Base-by-base conservation (phyloP, 2,329 filamentous ascomycete species). In the Xylaria polymorpha region DNA sequence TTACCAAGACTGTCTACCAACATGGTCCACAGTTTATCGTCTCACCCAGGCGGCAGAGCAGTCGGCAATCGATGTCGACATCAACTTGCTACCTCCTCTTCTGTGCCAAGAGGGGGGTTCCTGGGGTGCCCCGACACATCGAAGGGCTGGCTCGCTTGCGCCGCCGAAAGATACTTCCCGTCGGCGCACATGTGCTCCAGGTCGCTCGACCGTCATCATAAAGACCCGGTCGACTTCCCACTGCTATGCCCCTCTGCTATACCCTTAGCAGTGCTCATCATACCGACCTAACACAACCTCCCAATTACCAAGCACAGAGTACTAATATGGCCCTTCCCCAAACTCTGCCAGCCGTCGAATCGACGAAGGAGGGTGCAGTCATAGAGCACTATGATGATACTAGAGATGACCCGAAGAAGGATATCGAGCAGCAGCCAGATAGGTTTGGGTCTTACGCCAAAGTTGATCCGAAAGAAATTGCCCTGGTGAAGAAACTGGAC, bases 401-500 rank as follows among this genome's bases (percentile, higher is more conserved):
- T 22, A 46, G 25, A 62, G 66, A 66, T 22, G 61, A 57, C 32
- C 43, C 25, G 18, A 67, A 65, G 50, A 64, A 68, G 25, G 60
- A 56, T 9, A 48, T 41, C 32, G 63, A 61, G n/a, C 58, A 61
- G n/a, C 58, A 74, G 44, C 67, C 71, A 20, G 79, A 81, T 67
- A 78, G 78, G 67, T 79, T 78, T 20, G 79, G 79, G 32, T 76
- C 77, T 3, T 71, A 75, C 43, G 73, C 74, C 53, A 81, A 81
- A 68, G 77, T 78, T 18, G 75, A 81, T 56, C 76, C 75, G 20
- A 75, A 67, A 29, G 80, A 82, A 68, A 81, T 80, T 66, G 75
- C 74, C 7, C 73, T 82, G 10, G 80, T 81, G 35, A 77, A 72
- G 35, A 81, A 80, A 68, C 72, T 81, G 2, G 80, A 81, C 62